A percentile compares a stretch with the other conserved stretches of the same genome.
phyloP scores from a whole-genome alignment of 371 early-diverging fungal genomes.

The Zychaea mexicana region DNA sequence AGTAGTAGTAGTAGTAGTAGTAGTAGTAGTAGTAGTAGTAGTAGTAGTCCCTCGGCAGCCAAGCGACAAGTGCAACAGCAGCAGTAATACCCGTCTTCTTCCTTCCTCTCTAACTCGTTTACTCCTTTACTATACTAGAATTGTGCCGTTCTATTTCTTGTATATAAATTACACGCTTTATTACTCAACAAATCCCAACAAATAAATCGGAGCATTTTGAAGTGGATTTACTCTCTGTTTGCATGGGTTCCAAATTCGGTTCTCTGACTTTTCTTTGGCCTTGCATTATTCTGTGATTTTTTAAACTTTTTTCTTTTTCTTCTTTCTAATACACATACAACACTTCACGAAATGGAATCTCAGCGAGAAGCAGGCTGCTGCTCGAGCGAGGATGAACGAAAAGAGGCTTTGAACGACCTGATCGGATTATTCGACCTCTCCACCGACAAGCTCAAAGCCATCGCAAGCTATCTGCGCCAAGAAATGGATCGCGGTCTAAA shows the following conservation, averaged over 20 bases:
- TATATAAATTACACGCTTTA: slow-evolving; percentile 1
- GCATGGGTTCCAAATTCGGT: neutral
- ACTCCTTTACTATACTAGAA: too few relatives aligned
- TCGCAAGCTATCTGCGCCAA: slow-evolving; percentile 58
- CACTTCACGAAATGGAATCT: neutral
- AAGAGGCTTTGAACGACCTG: slow-evolving; percentile 16
- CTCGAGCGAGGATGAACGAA: neutral
- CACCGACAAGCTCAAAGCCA: slow-evolving; percentile 48
- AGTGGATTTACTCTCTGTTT: neutral
- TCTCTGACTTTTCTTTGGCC: neutral
- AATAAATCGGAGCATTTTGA: slow-evolving; percentile 11
- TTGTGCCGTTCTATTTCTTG: slow-evolving; percentile 4
- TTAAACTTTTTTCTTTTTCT: neutral
- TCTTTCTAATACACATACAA: neutral
- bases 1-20: too few relatives aligned
- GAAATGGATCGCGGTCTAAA: slow-evolving; percentile 75
- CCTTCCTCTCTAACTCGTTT: too few relatives aligned
- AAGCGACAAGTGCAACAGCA: too few relatives aligned
- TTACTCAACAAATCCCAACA: neutral
- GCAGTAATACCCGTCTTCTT: too few relatives aligned
- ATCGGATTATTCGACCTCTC: slow-evolving; percentile 54
- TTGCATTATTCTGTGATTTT: slow-evolving; percentile 3
- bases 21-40: too few relatives aligned
- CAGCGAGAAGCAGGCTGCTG: neutral
- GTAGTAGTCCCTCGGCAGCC: too few relatives aligned